Conservation (phyloP, 805 yeast genomes). For the Citeromyces matritensis region DNA sequence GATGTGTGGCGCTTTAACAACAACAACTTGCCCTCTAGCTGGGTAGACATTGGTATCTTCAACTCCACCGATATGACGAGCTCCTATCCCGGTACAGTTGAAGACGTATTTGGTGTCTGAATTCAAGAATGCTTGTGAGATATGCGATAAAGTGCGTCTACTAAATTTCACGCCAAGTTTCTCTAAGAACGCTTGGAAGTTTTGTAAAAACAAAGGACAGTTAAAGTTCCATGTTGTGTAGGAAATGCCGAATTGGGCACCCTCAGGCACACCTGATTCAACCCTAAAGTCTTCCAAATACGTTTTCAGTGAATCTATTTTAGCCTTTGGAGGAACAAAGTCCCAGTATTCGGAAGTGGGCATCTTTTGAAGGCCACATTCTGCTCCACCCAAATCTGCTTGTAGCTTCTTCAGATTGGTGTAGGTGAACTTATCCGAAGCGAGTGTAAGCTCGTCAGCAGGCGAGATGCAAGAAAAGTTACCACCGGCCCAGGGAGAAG, state of each 20-base stretch:
- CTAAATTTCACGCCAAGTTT: conserved; percentile 34
- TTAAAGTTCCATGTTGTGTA: conserved; percentile 58
- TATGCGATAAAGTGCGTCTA: conserved; percentile 30
- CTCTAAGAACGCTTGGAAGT: conserved; percentile 26
- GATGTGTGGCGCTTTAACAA: conserved; percentile 56
- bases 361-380: conserved; percentile 35
- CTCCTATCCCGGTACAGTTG: conserved; percentile 71
- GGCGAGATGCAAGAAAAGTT: conserved; percentile 49
- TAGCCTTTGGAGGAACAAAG: conserved; percentile 23
- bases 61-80: conserved; percentile 49
- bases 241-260: conserved; percentile 38
- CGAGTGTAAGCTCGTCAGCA: conserved; percentile 30
- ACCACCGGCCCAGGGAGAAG: conserved; percentile 76
- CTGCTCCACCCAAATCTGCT: conserved; percentile 27
- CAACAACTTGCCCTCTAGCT: conserved; percentile 69
- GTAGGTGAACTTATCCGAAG: conserved; percentile 44
- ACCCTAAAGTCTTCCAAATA: conserved; percentile 32
- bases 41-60: conserved; percentile 50
- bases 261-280: conserved; percentile 26
- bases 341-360: conserved; percentile 54
- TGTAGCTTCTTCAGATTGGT: conserved; percentile 26
- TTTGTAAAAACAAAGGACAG: conserved; percentile 45
- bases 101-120: conserved; percentile 31
- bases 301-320: conserved; percentile 27
- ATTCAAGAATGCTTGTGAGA: conserved; percentile 34